These are phyloP conservation scores for Suzukiozyma palmioleophila DNA, from an alignment of 1,139 yeast species.

Conservation along the genomic window DNA sequence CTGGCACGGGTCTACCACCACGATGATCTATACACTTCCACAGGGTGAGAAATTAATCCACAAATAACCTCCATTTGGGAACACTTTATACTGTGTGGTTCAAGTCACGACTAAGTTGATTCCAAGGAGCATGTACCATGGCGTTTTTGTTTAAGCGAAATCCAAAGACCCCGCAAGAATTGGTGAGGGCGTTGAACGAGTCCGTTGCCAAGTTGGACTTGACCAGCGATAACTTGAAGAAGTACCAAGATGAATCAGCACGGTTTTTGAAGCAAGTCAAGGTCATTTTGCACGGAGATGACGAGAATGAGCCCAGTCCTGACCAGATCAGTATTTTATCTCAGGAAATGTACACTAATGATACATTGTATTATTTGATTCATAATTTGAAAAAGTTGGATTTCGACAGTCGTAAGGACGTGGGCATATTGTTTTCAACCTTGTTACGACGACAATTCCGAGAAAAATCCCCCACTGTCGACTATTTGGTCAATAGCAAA, in stretches of 20 bases:
- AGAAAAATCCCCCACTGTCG: slow-evolving; percentile 79
- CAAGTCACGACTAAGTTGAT: background rate
- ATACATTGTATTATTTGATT: slow-evolving; percentile 60
- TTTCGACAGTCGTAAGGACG: slow-evolving; percentile 88
- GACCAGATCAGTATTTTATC: slow-evolving; percentile 73
- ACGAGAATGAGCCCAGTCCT: slow-evolving; percentile 61
- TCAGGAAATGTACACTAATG: slow-evolving; percentile 72
- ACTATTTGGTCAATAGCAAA: slow-evolving; percentile 58
- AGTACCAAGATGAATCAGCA: slow-evolving; percentile 72
- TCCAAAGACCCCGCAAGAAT: slow-evolving; percentile 88
- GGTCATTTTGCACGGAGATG: slow-evolving; percentile 70
- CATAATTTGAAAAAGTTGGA: slow-evolving; percentile 60
- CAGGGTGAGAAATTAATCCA: no score
- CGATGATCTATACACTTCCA: no score
- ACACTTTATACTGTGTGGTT: no score
- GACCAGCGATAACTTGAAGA: slow-evolving; percentile 47
- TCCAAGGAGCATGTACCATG: slow-evolving; percentile 37
- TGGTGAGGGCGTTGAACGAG: slow-evolving; percentile 72
- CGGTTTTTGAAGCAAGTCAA: slow-evolving; percentile 66
- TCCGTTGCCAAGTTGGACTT: slow-evolving; percentile 62
- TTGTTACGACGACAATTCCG: slow-evolving; percentile 78
- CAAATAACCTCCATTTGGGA: background rate
- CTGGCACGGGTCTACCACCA: no score
- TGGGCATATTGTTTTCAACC: slow-evolving; percentile 66
- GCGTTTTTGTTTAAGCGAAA: slow-evolving; percentile 86